These are phyloP conservation scores for Mycena citricolor DNA, from an alignment of 1,284 basidiomycete genomes.

Conservation along the genomic window DNA sequence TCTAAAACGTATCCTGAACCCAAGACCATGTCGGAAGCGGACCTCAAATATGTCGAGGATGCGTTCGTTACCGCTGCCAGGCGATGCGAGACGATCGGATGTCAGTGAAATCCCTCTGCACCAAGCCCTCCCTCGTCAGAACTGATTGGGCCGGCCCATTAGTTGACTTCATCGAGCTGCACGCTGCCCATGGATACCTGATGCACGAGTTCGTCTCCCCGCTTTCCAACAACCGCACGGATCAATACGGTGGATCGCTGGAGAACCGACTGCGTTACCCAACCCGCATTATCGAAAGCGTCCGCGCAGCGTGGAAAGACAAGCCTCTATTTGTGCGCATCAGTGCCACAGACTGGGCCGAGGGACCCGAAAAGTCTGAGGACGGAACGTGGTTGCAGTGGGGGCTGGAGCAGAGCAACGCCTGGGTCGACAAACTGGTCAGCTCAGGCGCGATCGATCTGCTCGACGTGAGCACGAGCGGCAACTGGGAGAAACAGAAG, in stretches of 20 bases:
- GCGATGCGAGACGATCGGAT: background rate
- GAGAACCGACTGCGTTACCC: constrained; percentile 74
- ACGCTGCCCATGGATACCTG: constrained; percentile 53
- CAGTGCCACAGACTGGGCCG: constrained; percentile 78
- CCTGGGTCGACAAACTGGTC: constrained; percentile 55
- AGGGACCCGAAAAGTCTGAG: constrained; percentile 59
- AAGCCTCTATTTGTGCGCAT: constrained; percentile 77
- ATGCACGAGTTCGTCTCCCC: constrained; percentile 50
- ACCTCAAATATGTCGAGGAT: constrained; percentile 55
- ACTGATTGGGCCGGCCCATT: constrained; percentile 39
- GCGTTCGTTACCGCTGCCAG: constrained; percentile 52
- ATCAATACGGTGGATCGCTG: constrained; percentile 74
- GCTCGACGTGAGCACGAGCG: constrained; percentile 69
- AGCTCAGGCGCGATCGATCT: constrained; percentile 71
- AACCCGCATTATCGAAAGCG: constrained; percentile 52
- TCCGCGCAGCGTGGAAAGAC: constrained; percentile 57
- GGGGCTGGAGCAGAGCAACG: constrained; percentile 76
- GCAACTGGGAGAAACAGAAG: constrained; percentile 63
- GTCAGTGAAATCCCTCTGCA: background rate
- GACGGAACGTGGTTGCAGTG: constrained; percentile 64
- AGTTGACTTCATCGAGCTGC: constrained; percentile 60
- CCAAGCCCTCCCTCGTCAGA: constrained; percentile 32
- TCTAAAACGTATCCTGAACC: constrained; percentile 55
- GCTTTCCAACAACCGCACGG: constrained; percentile 56
- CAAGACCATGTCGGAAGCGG: constrained; percentile 46